These are phyloP conservation scores for Ceratocystis colombiana DNA, from an alignment of 2,329 filamentous ascomycete species.

Conservation along the genomic window DNA sequence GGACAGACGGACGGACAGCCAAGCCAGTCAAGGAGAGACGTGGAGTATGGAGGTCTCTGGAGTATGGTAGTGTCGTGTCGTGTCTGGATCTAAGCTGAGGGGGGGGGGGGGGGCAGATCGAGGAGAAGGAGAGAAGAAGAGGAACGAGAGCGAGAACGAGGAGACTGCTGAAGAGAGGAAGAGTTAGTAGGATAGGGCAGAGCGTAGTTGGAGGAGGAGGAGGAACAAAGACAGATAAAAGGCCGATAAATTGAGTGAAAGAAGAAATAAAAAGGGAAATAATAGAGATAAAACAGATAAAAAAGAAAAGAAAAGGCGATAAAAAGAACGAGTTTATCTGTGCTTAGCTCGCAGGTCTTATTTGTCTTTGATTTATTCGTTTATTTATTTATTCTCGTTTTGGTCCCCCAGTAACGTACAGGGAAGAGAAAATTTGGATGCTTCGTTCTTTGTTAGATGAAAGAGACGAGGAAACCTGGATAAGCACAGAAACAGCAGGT, in stretches of 20 bases:
- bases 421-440: too few species aligned
- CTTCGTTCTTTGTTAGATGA: not conserved
- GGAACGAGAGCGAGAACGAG: not conserved
- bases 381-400: not conserved
- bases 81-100: not conserved
- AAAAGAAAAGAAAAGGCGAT: not conserved
- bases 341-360: not conserved
- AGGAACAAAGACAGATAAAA: slow-evolving; percentile 6
- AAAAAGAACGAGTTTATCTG: not conserved
- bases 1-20: not conserved
- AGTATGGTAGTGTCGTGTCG: not conserved
- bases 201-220: not conserved
- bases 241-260: not conserved
- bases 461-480: not conserved
- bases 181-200: too few species aligned
- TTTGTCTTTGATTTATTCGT: not conserved
- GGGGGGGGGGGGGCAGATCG: too few species aligned
- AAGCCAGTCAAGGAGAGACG: too few species aligned
- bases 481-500: not conserved
- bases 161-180: too few species aligned
- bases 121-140: not conserved
- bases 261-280: not conserved
- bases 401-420: not conserved
- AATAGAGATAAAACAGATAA: too few species aligned
- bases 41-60: too few species aligned